Conservation (phyloP, 2,329 filamentous ascomycete species). For the Curvularia sp. region DNA sequence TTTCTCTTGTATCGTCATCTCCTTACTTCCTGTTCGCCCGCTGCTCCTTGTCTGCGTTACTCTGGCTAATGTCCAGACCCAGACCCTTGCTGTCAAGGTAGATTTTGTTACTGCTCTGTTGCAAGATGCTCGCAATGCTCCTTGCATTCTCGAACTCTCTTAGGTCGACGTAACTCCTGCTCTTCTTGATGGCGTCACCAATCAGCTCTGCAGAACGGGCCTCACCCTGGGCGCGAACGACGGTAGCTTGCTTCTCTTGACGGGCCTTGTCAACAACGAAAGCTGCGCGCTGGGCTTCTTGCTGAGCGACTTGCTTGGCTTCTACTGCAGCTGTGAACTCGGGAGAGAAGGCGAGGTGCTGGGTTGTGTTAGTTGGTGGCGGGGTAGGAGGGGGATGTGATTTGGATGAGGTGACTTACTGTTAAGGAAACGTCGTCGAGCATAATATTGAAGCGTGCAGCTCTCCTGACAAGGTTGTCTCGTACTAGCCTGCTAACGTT, state of each 20-base stretch:
- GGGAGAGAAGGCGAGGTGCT: constrained; percentile 73
- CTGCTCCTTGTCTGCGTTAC: constrained; percentile 50
- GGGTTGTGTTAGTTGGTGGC: constrained; percentile 31
- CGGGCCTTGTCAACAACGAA: constrained; percentile 99
- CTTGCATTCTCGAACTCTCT: constrained; percentile 98
- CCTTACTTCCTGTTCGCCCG: constrained; percentile 36
- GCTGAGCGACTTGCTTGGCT: constrained; percentile 75
- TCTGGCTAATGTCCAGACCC: constrained; percentile 79
- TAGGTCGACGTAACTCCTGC: constrained; percentile 92
- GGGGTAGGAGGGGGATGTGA: not conserved
- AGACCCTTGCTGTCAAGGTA: constrained; percentile 91
- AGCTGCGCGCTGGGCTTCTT: constrained; percentile 95
- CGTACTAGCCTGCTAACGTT: constrained; percentile 90
- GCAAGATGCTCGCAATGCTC: constrained; percentile 83
- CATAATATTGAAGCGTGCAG: constrained; percentile 95
- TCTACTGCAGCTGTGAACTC: constrained; percentile 74
- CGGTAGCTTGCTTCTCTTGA: constrained; percentile 99
- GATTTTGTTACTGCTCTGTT: constrained; percentile 91
- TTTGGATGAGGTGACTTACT: constrained; percentile 60
- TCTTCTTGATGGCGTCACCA: constrained; percentile 99
- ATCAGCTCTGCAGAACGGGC: constrained; percentile 97
- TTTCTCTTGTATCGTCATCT: not conserved
- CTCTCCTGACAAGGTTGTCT: constrained; percentile 89
- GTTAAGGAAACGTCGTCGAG: constrained; percentile 97
- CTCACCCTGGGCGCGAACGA: constrained; percentile 98